Evolutionary conservation across 371 early-diverging fungal genomes (phyloP).

Genomic region (Saksenaea oblongispora): DNA sequence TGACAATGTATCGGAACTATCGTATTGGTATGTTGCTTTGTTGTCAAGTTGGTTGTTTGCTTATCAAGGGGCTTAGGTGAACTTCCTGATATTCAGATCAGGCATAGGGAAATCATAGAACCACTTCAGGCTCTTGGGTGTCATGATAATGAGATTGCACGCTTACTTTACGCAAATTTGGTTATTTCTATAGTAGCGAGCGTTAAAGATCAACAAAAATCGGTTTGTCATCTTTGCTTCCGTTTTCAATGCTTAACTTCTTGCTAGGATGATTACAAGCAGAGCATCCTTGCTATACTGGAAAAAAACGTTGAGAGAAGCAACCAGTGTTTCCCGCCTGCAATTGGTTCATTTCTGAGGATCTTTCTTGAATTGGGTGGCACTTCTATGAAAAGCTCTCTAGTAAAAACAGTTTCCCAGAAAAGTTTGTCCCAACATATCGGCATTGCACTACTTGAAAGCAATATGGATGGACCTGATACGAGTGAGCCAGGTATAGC

Average conservation of each 20-base stretch:
- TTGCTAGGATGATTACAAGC: constrained; percentile 23
- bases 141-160: constrained; percentile 67
- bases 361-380: constrained; percentile 54
- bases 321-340: constrained; percentile 44
- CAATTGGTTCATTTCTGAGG: constrained; percentile 55
- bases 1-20: constrained; percentile 65
- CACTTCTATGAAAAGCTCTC: constrained; percentile 24
- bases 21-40: constrained; percentile 40
- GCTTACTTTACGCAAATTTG: constrained; percentile 53
- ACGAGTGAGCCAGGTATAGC: background rate
- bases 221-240: constrained; percentile 19
- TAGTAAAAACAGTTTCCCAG: constrained; percentile 38
- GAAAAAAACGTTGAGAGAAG: constrained; percentile 30
- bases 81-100: constrained; percentile 78
- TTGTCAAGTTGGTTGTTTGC: background rate
- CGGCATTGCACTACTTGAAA: constrained; percentile 58
- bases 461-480: constrained; percentile 20
- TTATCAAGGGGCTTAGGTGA: constrained; percentile 50
- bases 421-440: constrained; percentile 61
- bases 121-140: constrained; percentile 68
- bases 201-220: constrained; percentile 18
- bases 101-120: constrained; percentile 57
- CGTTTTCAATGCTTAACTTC: background rate
- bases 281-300: constrained; percentile 32
- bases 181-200: constrained; percentile 42